Conservation (phyloP, 2,329 filamentous ascomycete species). For the Metarhizium humberi region DNA sequence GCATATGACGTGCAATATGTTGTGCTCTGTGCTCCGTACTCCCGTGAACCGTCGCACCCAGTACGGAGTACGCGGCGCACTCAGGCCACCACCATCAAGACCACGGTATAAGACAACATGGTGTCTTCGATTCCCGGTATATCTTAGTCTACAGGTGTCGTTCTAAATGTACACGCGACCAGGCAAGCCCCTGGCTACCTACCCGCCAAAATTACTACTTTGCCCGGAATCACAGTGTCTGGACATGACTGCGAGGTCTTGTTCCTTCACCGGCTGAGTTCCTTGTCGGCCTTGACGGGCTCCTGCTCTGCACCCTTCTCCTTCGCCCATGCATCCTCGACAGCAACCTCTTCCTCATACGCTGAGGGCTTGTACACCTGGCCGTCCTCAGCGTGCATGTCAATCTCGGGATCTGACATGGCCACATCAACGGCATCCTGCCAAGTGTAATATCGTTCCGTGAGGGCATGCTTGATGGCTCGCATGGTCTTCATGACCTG, state of each 20-base stretch:
- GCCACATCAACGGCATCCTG: slow-evolving; percentile 63
- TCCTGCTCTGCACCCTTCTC: slow-evolving; percentile 8
- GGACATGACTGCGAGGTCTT: not conserved
- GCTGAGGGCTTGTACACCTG: slow-evolving; percentile 39
- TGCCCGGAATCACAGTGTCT: not conserved
- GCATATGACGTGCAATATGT: too few relatives aligned
- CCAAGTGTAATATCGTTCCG: slow-evolving; percentile 84
- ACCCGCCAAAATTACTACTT: not conserved
- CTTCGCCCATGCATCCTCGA: slow-evolving; percentile 16
- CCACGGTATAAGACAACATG: too few relatives aligned
- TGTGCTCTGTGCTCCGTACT: too few relatives aligned
- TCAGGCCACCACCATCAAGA: too few relatives aligned
- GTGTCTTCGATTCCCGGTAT: not conserved
- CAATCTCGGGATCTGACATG: slow-evolving; percentile 55
- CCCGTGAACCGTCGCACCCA: too few relatives aligned
- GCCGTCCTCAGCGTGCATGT: slow-evolving; percentile 39
- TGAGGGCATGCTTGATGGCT: slow-evolving; percentile 74
- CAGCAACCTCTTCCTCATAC: slow-evolving; percentile 24
- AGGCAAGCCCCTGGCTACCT: not conserved
- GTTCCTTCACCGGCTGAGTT: slow-evolving; percentile 1
- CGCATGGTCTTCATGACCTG: slow-evolving; percentile 72
- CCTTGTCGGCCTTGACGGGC: slow-evolving; percentile 8
- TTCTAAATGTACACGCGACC: slow-evolving; percentile 3
- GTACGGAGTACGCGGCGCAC: too few relatives aligned
- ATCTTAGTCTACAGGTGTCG: slow-evolving; percentile 1